Evolutionary conservation across 2,329 filamentous ascomycete species (phyloP).

Genomic region (Ceratocystis colombiana): DNA sequence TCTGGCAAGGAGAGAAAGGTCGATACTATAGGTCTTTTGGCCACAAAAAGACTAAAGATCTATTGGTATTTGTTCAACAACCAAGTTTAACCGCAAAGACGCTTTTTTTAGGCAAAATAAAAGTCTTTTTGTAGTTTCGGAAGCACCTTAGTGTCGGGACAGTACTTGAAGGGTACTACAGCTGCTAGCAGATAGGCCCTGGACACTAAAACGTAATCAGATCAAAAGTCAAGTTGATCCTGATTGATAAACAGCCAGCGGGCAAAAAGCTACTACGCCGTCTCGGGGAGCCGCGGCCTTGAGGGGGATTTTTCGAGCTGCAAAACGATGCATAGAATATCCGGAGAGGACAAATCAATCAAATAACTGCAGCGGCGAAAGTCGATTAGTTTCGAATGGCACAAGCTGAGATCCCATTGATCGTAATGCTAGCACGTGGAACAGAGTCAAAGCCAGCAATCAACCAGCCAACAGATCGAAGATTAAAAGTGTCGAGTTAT

Average conservation of each 20-base stretch:
- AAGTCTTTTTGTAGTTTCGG: background rate
- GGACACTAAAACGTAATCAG: conserved; percentile 20
- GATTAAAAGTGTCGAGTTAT: background rate
- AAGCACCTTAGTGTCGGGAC: background rate
- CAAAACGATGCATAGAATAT: background rate
- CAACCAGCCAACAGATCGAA: background rate
- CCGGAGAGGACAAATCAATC: conserved; percentile 22
- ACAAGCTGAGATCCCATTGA: conserved; percentile 24
- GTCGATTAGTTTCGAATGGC: conserved; percentile 21
- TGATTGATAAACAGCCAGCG: conserved; percentile 24
- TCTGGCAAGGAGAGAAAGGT: background rate
- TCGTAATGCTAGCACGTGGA: background rate
- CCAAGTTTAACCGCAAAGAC: too few species aligned
- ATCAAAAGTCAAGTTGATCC: conserved; percentile 16
- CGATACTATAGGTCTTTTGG: background rate
- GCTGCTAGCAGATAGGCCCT: background rate
- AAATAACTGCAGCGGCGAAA: conserved; percentile 24
- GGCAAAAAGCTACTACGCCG: background rate
- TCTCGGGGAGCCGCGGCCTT: conserved; percentile 1
- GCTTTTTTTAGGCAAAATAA: background rate
- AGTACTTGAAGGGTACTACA: conserved; percentile 21
- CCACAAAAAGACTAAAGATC: background rate
- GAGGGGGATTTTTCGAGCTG: background rate
- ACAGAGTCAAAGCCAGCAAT: background rate
- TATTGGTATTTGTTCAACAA: background rate